Conservation (phyloP, 2,329 filamentous ascomycete genomes). For the Exophiala viscosa region DNA sequence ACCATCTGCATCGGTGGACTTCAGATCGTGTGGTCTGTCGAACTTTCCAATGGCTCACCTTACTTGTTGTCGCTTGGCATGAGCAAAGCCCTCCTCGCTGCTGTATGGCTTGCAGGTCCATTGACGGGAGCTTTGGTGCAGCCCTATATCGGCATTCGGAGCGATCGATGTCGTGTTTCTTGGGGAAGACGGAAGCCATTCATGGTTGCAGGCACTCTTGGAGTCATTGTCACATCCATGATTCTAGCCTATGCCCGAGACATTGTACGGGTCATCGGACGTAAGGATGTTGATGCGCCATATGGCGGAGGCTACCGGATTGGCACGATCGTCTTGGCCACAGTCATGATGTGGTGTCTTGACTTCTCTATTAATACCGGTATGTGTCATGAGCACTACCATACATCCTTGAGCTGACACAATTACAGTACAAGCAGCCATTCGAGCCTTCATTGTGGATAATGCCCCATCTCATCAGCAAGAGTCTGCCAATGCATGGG, state of each 20-base stretch:
- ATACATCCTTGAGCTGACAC: constrained; percentile 18
- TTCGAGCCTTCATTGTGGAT: constrained; percentile 90
- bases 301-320: constrained; percentile 62
- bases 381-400: constrained; percentile 38
- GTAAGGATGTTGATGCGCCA: constrained; percentile 67
- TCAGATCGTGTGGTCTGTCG: constrained; percentile 94
- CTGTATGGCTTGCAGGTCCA: constrained; percentile 81
- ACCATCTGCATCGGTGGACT: constrained; percentile 83
- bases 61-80: constrained; percentile 76
- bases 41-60: constrained; percentile 87
- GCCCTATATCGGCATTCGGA: constrained; percentile 76
- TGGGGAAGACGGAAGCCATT: constrained; percentile 82
- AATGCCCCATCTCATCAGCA: constrained; percentile 90
- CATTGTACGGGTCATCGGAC: constrained; percentile 63
- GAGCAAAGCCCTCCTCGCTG: constrained; percentile 75
- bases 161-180: constrained; percentile 68
- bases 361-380: constrained; percentile 94
- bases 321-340: constrained; percentile 71
- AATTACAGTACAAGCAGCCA: constrained; percentile 72
- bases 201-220: constrained; percentile 66
- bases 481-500: constrained; percentile 91
- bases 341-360: constrained; percentile 81
- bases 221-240: constrained; percentile 65
- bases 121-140: constrained; percentile 75
- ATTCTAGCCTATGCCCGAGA: constrained; percentile 71